Base-by-base conservation (phyloP, 495 filamentous ascomycete genomes). In the Lepraria neglecta region DNA sequence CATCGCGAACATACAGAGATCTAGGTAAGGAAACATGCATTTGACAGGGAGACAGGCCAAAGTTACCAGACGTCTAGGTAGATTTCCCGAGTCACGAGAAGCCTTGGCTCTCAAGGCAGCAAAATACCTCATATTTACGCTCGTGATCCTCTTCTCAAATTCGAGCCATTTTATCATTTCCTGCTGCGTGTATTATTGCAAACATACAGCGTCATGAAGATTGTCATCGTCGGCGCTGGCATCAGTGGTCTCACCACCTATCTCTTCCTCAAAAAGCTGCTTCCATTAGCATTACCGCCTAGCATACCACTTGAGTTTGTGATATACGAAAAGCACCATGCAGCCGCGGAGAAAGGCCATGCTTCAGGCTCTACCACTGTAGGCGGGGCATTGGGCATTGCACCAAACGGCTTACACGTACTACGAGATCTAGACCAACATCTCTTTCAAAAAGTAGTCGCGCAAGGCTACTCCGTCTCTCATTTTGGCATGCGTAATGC, bases 301-400 rank as follows among this genome's bases (percentile, higher is more conserved):
- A 14, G 31, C 3, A 17, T 38, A 38, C 51, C 30, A 38, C 72
- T 77, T 35, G 56, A 65, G 11, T 70, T 77, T 61, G 44, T 21
- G 17, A 74, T 77, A 57, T 75, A 76, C 65, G 71, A 78, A 72
- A 64, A 70, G 42, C 33, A 61, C 64, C 40, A 73, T 71, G 40
- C 62, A 58, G 11, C 53, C 7, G 11, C 27, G 21, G 52, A 56
- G 48, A 51, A 38, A 35, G 4, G 24, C 27, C 24, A 59, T 11
- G 45, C n/a, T 38, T 66, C 44, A 42, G 24, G 31, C 9, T 21
- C 38, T 1, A 64, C 75, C 15, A 69, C 74, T 33, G 73, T 82
- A 9, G 80, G 79, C n/a, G 78, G 79, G 47, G 78, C 75, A 6
- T 67, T 83, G 3, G 80, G 73, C 40, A 56, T 83, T 46, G 72